Evolutionary conservation across 116 monocot species (phyloP).

Genomic region (Posidonia oceanica): DNA sequence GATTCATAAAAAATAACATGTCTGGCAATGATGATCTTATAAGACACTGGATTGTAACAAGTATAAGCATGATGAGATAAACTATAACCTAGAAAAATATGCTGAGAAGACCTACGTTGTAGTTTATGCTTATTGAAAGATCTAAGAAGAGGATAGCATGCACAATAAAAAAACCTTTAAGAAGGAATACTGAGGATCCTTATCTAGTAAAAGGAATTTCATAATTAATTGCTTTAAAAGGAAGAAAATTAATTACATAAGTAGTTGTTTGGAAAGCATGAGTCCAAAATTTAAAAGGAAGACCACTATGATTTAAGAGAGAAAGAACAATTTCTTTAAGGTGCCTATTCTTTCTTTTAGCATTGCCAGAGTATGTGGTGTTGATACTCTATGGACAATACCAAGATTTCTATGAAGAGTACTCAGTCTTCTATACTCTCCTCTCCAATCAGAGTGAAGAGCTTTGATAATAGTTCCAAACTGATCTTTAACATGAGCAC

Average conservation of each 20-base stretch:
- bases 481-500: neutral
- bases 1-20: too few species aligned
- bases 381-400: neutral
- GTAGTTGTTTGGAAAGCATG: neutral
- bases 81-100: too few species aligned
- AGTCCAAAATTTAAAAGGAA: neutral
- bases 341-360: slow-evolving; percentile 4
- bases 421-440: neutral
- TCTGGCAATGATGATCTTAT: neutral
- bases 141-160: slow-evolving; percentile 6
- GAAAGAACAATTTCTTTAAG: neutral
- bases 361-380: neutral
- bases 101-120: neutral
- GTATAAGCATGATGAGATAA: neutral
- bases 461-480: neutral
- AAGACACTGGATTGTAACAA: neutral
- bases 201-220: neutral
- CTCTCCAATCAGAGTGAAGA: slow-evolving; percentile 2
- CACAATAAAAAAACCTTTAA: slow-evolving; percentile 3
- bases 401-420: neutral
- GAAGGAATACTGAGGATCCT: neutral
- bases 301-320: neutral
- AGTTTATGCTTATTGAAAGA: too few species aligned
- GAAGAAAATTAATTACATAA: neutral
- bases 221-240: neutral